Percentiles rank a stretch among this genome's conserved stretches.
Evolutionary conservation across 2,329 filamentous ascomycete genomes (phyloP).

Genomic region (Sporothrix pseudoabietina): DNA sequence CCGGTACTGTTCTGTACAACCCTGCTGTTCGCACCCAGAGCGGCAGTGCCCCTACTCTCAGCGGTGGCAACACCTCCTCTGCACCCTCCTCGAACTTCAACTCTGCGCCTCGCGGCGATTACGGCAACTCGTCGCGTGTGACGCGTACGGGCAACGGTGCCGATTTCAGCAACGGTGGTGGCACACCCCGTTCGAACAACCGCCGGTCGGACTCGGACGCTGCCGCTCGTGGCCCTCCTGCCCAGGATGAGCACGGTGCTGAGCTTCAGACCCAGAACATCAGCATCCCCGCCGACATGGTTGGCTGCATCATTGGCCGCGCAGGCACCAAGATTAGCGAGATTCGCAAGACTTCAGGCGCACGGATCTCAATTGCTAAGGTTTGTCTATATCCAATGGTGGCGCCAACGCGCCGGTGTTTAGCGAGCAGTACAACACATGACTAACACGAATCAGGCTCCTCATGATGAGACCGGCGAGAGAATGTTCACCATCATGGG

Average conservation of each 20-base stretch:
- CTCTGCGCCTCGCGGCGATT: constrained; percentile 54
- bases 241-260: constrained; percentile 93
- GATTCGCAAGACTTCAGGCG: constrained; percentile 94
- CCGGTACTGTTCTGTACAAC: constrained; percentile 96
- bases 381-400: constrained; percentile 41
- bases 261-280: constrained; percentile 99
- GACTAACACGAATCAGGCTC: constrained; percentile 57
- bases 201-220: constrained; percentile 84
- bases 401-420: neutral
- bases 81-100: constrained; percentile 37
- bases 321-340: constrained; percentile 97
- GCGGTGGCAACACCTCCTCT: constrained; percentile 49
- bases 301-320: constrained; percentile 97
- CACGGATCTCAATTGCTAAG: constrained; percentile 97
- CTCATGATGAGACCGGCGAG: constrained; percentile 96
- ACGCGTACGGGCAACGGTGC: constrained; percentile 96
- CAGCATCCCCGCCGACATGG: constrained; percentile 99
- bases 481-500: constrained; percentile 99
- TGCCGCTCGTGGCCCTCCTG: constrained; percentile 76
- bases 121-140: constrained; percentile 66
- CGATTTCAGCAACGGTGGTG: constrained; percentile 83
- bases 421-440: neutral
- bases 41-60: constrained; percentile 50
- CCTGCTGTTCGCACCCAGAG: constrained; percentile 85
- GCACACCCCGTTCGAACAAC: constrained; percentile 63